A percentile compares a stretch with the other conserved stretches of the same genome.
These are phyloP conservation scores for Yamadazyma trypodendri DNA, from an alignment of 1,139 yeast genomes.

Conservation along the genomic window DNA sequence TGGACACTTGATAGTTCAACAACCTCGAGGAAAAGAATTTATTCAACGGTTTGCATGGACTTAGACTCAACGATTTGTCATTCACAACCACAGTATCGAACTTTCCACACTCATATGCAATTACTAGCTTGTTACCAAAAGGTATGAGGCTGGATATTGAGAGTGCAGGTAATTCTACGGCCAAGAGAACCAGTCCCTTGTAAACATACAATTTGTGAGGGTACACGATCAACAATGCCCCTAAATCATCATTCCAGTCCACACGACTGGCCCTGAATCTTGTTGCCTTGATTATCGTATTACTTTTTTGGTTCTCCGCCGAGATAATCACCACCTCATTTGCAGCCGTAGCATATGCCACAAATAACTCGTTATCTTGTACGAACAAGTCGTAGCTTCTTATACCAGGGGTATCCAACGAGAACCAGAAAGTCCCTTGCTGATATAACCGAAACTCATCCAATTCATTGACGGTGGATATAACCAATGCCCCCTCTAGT, in stretches of 20 bases:
- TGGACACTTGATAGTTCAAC: constrained; percentile 28
- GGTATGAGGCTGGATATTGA: constrained; percentile 5
- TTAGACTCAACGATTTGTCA: constrained; percentile 6
- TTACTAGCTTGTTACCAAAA: constrained; percentile 7
- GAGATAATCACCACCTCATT: constrained; percentile 8
- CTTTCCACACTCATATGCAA: constrained; percentile 30
- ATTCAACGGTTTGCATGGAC: constrained; percentile 4
- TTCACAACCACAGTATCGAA: constrained; percentile 19
- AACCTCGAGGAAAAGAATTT: constrained; percentile 22
- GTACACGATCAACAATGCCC: constrained; percentile 1
- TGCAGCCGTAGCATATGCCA: constrained; percentile 4
- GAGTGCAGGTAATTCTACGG: neutral
- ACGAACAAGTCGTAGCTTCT: constrained; percentile 1
- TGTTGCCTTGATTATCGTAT: constrained; percentile 3
- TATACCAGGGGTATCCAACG: neutral
- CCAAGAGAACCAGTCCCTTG: neutral
- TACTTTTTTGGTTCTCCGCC: neutral
- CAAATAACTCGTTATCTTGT: constrained; percentile 4
- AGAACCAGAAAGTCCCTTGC: constrained; percentile 1
- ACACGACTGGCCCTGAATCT: constrained; percentile 12
- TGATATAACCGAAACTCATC: constrained; percentile 8
- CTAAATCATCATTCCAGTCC: constrained; percentile 3
- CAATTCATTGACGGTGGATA: constrained; percentile 20
- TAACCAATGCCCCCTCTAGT: constrained; percentile 16
- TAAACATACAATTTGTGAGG: constrained; percentile 4